Percentiles rank a stretch among this genome's conserved stretches.
Conservation (phyloP, 176 grass and related monocot genomes). For the Ampelocalamus luodianensis region DNA sequence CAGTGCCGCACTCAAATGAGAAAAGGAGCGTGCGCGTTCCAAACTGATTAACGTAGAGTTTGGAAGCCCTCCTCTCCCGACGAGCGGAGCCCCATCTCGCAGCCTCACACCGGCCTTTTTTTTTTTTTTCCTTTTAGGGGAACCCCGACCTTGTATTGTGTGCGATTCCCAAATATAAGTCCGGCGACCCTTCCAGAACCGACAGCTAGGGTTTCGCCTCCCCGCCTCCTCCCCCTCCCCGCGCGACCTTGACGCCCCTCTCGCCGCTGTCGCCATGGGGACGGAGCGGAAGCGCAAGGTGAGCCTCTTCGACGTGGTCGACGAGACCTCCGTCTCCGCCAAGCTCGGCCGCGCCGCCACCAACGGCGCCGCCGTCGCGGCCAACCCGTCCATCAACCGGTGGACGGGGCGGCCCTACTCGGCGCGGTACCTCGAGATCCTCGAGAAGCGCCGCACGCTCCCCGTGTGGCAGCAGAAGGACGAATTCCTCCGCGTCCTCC, state of each 20-base stretch:
- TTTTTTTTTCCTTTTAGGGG: too few species aligned
- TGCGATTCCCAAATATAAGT: constrained; percentile 51
- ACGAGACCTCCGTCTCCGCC: constrained; percentile 71
- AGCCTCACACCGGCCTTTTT: constrained; percentile 18
- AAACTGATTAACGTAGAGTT: too few species aligned
- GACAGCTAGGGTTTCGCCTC: constrained; percentile 67
- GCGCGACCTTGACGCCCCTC: background rate
- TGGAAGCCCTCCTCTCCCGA: background rate
- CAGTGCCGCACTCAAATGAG: too few species aligned
- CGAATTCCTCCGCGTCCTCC: constrained; percentile 73
- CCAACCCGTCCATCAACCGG: constrained; percentile 60
- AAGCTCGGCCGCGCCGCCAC: constrained; percentile 57
- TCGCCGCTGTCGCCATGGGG: constrained; percentile 50
- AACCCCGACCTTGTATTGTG: background rate
- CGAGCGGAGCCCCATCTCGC: background rate
- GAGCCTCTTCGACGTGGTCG: constrained; percentile 93
- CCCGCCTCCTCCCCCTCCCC: background rate
- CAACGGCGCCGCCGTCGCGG: constrained; percentile 37
- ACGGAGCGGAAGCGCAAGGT: constrained; percentile 98
- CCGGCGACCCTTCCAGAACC: constrained; percentile 30
- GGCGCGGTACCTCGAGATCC: constrained; percentile 74
- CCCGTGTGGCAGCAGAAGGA: constrained; percentile 99
- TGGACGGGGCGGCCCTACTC: constrained; percentile 91
- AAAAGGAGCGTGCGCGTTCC: too few species aligned
- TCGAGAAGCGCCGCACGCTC: constrained; percentile 83